Evolutionary conservation across 441 rosid species (phyloP), one percentile per base, ranked within the genome.

Genomic region (Brassica hybrid): DNA sequence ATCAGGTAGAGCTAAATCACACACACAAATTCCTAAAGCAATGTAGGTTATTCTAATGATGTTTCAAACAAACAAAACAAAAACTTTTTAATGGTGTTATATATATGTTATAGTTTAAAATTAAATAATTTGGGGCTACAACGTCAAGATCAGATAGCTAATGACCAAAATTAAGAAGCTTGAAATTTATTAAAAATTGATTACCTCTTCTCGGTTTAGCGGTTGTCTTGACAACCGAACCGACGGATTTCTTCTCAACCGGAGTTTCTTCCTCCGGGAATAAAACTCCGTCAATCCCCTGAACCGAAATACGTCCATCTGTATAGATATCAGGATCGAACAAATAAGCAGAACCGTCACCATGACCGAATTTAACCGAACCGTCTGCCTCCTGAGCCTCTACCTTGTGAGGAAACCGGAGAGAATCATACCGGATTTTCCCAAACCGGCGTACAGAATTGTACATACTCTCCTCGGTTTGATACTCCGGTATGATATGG

Each of bases 161-260:
- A 6, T 25, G 52, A 63, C 27, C 25, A 57, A 71, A 61, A 9
- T 50, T 45, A 67, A 61, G 17, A 48, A 9, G 65, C 65, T 27
- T n/a, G 10, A 13, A 17, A n/a, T 48, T 19, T 23, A 57, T 62
- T 9, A 34, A 74, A 73, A 73, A 12, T 19, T 38, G 60, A 68
- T 75, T 88, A 94, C 98, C 98, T 94, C 98, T 89, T 70, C 94
- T 86, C 52, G 86, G 88, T 78, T 87, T 89, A 32, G 77, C 65
- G 21, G 86, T 67, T 75, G 79, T 83, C 52, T 72, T 73, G n/a
- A 76, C 82, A 7, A 77, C 81, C 32, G 77, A 70, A 32, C 17
- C 74, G 67, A 8, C 18, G 56, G 75, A 13, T 45, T 60, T 68
- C 27, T 69, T 76, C 63, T 27, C 56, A 17, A 65, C 62, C 62